phyloP scores from a whole-genome alignment of 257 asterid species.

The Solanum pinnatisectum region DNA sequence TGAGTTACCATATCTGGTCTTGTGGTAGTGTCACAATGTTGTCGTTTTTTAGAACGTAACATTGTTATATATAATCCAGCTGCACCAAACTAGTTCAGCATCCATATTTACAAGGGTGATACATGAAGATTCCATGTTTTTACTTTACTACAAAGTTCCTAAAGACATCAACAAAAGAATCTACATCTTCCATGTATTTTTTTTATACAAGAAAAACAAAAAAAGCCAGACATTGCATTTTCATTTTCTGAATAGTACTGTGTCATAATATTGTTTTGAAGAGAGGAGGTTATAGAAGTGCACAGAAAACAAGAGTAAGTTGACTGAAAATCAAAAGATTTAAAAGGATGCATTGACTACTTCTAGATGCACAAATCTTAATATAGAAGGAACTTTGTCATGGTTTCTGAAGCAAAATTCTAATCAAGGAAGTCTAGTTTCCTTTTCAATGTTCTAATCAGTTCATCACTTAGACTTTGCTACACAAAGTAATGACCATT shows the following conservation, averaged over 20 bases:
- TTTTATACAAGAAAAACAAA: neutral
- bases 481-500: neutral
- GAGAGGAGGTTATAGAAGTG: neutral
- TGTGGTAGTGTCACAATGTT: neutral
- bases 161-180: neutral
- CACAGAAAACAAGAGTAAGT: neutral
- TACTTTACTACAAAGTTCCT: neutral
- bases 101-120: neutral
- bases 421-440: neutral
- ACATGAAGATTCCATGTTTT: neutral
- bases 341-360: neutral
- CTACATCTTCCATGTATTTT: neutral
- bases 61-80: neutral
- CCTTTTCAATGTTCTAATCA: neutral
- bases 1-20: neutral
- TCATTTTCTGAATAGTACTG: neutral
- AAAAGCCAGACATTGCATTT: neutral
- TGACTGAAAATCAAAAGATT: neutral
- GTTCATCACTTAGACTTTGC: neutral
- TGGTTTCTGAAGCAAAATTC: neutral
- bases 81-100: neutral
- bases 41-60: neutral
- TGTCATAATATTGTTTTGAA: neutral
- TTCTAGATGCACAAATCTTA: neutral
- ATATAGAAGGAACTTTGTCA: neutral